Conservation (phyloP, 805 yeast species). For the Cyberlindnera sargentensis region DNA sequence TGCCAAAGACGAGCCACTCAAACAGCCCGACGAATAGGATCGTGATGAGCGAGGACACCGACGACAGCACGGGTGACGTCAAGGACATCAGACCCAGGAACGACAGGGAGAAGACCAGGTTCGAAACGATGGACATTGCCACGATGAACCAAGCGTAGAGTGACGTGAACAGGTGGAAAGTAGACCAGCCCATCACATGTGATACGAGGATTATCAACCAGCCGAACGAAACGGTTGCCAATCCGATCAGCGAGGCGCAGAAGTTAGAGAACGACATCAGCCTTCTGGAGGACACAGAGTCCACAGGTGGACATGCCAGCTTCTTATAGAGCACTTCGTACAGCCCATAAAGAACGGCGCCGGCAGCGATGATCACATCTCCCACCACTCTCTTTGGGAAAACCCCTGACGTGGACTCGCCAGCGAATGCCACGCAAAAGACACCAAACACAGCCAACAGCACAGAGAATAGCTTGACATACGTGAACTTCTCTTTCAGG, state of each 20-base stretch:
- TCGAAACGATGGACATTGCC: constrained; percentile 48
- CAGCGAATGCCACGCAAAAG: constrained; percentile 67
- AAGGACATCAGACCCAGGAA: constrained; percentile 75
- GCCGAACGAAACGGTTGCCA: constrained; percentile 43
- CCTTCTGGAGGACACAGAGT: constrained; percentile 52
- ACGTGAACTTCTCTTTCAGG: constrained; percentile 56
- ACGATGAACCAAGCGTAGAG: constrained; percentile 38
- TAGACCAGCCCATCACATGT: constrained; percentile 50
- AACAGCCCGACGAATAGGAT: constrained; percentile 73
- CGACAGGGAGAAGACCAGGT: constrained; percentile 61
- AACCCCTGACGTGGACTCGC: constrained; percentile 22
- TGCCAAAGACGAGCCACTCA: constrained; percentile 65
- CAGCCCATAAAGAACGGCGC: constrained; percentile 73
- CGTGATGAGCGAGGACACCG: constrained; percentile 62
- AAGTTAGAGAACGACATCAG: constrained; percentile 80
- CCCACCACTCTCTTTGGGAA: constrained; percentile 64
- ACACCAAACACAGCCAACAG: constrained; percentile 69
- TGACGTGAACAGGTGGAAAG: constrained; percentile 44
- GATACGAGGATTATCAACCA: constrained; percentile 41
- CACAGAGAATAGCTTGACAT: constrained; percentile 62
- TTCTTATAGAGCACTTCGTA: constrained; percentile 81
- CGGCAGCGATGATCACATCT: constrained; percentile 59
- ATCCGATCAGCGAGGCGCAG: constrained; percentile 61
- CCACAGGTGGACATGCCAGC: constrained; percentile 64
- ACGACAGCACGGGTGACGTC: constrained; percentile 78